Evolutionary conservation across 495 filamentous ascomycete species (phyloP).

Genomic region (Aspergillus affinis): DNA sequence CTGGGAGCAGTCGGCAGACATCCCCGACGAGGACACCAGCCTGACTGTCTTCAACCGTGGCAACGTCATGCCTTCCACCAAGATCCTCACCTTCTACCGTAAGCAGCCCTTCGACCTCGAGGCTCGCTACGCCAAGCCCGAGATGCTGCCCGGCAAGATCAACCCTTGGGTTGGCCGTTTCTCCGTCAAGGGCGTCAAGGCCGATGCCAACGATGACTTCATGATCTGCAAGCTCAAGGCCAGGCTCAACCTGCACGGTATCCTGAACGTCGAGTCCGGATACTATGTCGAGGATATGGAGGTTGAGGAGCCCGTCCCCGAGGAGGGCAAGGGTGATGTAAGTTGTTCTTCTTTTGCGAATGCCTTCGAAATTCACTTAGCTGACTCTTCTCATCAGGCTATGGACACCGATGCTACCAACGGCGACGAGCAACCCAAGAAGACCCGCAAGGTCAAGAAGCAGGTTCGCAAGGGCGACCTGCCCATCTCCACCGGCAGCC

Average conservation of each 20-base stretch:
- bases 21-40: conserved; percentile 97
- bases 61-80: conserved; percentile 97
- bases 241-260: conserved; percentile 91
- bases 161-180: conserved; percentile 96
- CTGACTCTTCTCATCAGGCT: conserved; percentile 53
- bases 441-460: conserved; percentile 99
- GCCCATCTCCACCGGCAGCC: conserved; percentile 78
- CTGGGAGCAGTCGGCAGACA: conserved; percentile 98
- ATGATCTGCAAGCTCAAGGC: conserved; percentile 99
- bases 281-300: conserved; percentile 99
- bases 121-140: conserved; percentile 86
- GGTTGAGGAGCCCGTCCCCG: conserved; percentile 84
- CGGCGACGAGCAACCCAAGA: conserved; percentile 74
- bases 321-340: conserved; percentile 70
- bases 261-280: conserved; percentile 93
- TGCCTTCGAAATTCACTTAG: not conserved
- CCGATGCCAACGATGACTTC: conserved; percentile 84
- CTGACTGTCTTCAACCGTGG: conserved; percentile 97
- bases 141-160: conserved; percentile 84
- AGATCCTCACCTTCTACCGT: conserved; percentile 99
- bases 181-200: conserved; percentile 86
- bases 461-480: conserved; percentile 98
- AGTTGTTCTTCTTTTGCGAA: conserved; percentile 35
- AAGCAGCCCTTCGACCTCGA: conserved; percentile 97
- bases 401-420: conserved; percentile 81